Base-by-base conservation (phyloP, 1,284 basidiomycete species). In the Mycena sp. region DNA sequence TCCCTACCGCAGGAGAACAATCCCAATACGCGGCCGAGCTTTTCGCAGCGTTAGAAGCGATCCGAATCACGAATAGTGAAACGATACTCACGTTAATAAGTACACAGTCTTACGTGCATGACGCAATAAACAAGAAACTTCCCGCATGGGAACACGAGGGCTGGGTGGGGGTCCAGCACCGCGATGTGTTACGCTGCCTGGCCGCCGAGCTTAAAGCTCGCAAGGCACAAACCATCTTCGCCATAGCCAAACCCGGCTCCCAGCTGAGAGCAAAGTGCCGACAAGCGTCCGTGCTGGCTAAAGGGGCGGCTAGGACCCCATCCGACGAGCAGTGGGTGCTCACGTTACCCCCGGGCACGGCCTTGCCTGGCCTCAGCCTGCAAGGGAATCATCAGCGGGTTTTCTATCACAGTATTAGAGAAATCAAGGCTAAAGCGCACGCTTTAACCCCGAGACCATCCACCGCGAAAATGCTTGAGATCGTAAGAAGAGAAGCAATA, bases 381-480 rank as follows among this genome's bases (percentile, higher is more conserved):
- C 32, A 37, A 37, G 32, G 32, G 10, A 37, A 37, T 16, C 32
- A 16, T 37, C 32, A 37, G 16, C 9, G 16, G 16, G 32, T 37
- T 37, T 37, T 37, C n/a, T n/a, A n/a, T n/a, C n/a, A n/a, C n/a
- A n/a, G n/a, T n/a, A n/a, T n/a, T n/a, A n/a, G n/a, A n/a, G n/a
- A n/a, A n/a, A n/a, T n/a, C n/a, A n/a, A n/a, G n/a, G n/a, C n/a
- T n/a, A n/a, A n/a, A n/a, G 43, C 21, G 16, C 43, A 44, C 4
- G 43, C 43, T 5, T 14, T 26, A 25, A 44, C 43, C 40, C 61
- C 72, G 64, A 30, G 51, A 57, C 51, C 64, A 52, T 41, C 69
- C 71, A 7, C 71, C 82, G 28, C 65, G 4, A 32, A 32, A 23
- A 48, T 30, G 26, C 29, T 30, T n/a, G 46, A 30, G 10, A 23